These are phyloP conservation scores for Beauveria rudraprayagi DNA, from an alignment of 2,329 filamentous ascomycete genomes.

Conservation along the genomic window DNA sequence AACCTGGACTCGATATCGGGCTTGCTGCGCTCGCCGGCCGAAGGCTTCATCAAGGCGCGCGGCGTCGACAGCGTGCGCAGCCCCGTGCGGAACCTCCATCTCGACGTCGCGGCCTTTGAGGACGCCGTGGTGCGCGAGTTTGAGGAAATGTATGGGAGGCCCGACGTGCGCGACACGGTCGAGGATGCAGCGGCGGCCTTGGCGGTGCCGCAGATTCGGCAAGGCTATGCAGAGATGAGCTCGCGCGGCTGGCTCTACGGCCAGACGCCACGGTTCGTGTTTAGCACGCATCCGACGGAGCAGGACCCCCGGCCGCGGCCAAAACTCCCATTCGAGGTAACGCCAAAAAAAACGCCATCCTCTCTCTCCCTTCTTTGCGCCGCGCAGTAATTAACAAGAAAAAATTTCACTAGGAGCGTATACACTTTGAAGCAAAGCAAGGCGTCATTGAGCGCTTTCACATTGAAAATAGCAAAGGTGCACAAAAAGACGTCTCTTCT, in stretches of 20 bases:
- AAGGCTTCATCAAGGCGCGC: slow-evolving; percentile 65
- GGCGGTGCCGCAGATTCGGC: slow-evolving; percentile 40
- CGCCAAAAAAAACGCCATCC: too few relatives aligned
- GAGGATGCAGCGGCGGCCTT: slow-evolving; percentile 40
- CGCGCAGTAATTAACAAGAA: neutral
- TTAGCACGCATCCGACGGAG: slow-evolving; percentile 53
- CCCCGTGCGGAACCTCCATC: slow-evolving; percentile 68
- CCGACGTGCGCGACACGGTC: slow-evolving; percentile 31
- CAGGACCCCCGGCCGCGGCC: slow-evolving; percentile 51
- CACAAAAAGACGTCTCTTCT: neutral
- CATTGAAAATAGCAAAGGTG: neutral
- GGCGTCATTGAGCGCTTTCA: slow-evolving; percentile 8
- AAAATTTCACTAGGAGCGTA: slow-evolving; percentile 2
- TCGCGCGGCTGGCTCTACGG: slow-evolving; percentile 69
- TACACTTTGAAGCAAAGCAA: slow-evolving; percentile 11
- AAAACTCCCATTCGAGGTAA: slow-evolving; percentile 37
- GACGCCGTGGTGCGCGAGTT: slow-evolving; percentile 59
- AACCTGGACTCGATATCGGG: slow-evolving; percentile 62
- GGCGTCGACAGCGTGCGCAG: slow-evolving; percentile 91
- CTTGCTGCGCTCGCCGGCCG: slow-evolving; percentile 71
- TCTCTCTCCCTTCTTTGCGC: too few relatives aligned
- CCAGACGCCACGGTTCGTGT: slow-evolving; percentile 78
- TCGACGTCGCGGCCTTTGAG: slow-evolving; percentile 40
- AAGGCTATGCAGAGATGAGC: slow-evolving; percentile 31
- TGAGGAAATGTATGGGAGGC: slow-evolving; percentile 51